These are phyloP conservation scores for Hansenula sp. DNA, from an alignment of 1,139 yeast genomes.

Conservation along the genomic window DNA sequence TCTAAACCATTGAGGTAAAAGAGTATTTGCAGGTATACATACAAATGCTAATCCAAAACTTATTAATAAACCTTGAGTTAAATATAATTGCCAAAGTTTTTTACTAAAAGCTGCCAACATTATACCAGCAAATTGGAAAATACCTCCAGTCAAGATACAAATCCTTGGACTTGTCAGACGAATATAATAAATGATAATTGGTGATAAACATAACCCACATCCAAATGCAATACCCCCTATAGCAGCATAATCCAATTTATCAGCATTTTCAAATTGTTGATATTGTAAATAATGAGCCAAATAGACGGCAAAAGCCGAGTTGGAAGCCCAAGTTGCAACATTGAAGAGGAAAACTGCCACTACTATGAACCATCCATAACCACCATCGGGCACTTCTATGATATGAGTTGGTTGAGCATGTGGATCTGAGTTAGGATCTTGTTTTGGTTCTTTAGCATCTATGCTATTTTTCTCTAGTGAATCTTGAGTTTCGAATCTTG, in stretches of 20 bases:
- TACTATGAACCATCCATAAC: constrained; percentile 44
- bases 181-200: constrained; percentile 13
- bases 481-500: no score
- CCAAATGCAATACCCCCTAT: constrained; percentile 63
- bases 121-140: constrained; percentile 35
- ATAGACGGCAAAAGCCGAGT: constrained; percentile 52
- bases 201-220: constrained; percentile 47
- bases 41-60: constrained; percentile 55
- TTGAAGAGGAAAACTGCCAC: constrained; percentile 32
- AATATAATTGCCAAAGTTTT: constrained; percentile 50
- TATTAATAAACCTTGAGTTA: constrained; percentile 60
- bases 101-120: constrained; percentile 59
- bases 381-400: constrained; percentile 32
- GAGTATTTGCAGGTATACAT: constrained; percentile 46
- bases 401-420: background rate
- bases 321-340: constrained; percentile 63
- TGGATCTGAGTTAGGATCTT: no score
- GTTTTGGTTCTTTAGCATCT: background rate
- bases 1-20: constrained; percentile 54
- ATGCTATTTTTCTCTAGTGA: no score
- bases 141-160: constrained; percentile 15
- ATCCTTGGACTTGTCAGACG: constrained; percentile 9
- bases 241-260: constrained; percentile 52
- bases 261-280: constrained; percentile 46
- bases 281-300: constrained; percentile 45